Base-by-base conservation (phyloP, 371 early-diverging fungal species). In the Mortierella sp. region DNA sequence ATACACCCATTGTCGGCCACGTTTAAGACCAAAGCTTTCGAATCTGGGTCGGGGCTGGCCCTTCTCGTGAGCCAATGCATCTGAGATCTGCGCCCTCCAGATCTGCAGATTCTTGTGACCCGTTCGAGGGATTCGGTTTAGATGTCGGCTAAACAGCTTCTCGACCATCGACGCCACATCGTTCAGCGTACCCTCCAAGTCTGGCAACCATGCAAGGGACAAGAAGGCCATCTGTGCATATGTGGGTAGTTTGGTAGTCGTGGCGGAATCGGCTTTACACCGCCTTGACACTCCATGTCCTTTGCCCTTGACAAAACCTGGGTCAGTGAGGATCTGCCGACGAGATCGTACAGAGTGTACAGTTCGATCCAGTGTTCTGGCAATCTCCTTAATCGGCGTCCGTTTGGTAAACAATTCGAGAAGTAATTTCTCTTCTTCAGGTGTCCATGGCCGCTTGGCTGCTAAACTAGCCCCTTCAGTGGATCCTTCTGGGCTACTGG, bases 151-250 rank as follows among this genome's bases (percentile, higher is more conserved):
- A 44, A 72, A 72, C 41, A 72, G 49, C 17, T 61, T 60, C 55
- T 72, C 72, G 3, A 72, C 72, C 72, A 72, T 66, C 16, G 62
- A 45, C 29, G 72, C 72, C 37, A 72, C 72, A 56, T 72, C 72
- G 31, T 58, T 72, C 48, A 72, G 24, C 0, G 72, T 72, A 10
- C 72, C 72, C 50, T 72, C 62, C 39, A 66, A 41, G n/a, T 61
- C 62, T 3, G 72, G 72, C 19, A 72, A 34, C 66, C 72, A 65
- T 13, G 72, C 72, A 40, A 72, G 21, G 5, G 72, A 72, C 17
- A 72, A 25, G 45, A 72, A 72, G 3, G 67, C 72, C 72, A 72
- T 72, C 41, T 72, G 72, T n/a, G 72, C 65, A 66, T 72, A 72
- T 12, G 72, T 72, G 1, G 72, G 72, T 4, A 72, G 55, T 31